These are phyloP conservation scores for Cladosporium sp. DNA, from an alignment of 2,329 filamentous ascomycete species.

Conservation along the genomic window DNA sequence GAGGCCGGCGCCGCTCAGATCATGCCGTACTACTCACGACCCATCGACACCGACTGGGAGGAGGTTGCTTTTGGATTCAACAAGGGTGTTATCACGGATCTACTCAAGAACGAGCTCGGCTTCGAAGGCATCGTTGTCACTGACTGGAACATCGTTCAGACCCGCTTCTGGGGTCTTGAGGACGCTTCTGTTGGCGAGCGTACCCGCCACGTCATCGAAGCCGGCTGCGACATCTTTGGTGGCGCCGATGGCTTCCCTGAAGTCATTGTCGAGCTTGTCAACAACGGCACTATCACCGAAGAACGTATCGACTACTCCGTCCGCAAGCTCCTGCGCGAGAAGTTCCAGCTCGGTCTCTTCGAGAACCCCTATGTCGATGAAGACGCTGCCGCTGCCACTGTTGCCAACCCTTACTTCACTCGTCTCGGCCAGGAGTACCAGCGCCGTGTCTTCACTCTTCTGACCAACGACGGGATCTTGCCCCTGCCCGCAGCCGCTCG, in stretches of 20 bases:
- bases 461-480: slow-evolving; percentile 32
- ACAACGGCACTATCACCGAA: slow-evolving; percentile 28
- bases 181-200: slow-evolving; percentile 40
- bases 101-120: slow-evolving; percentile 66
- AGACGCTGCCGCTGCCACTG: slow-evolving; percentile 36
- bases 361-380: slow-evolving; percentile 48
- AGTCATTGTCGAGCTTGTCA: slow-evolving; percentile 1
- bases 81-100: slow-evolving; percentile 56
- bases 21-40: slow-evolving; percentile 49
- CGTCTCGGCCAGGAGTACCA: slow-evolving; percentile 35
- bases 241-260: slow-evolving; percentile 47
- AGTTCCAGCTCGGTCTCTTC: slow-evolving; percentile 50
- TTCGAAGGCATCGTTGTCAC: slow-evolving; percentile 64
- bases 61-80: slow-evolving; percentile 49
- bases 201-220: slow-evolving; percentile 42
- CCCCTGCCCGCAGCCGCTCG: slow-evolving; percentile 23
- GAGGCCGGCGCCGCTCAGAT: slow-evolving; percentile 47
- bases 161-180: slow-evolving; percentile 49
- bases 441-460: slow-evolving; percentile 32
- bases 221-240: slow-evolving; percentile 50
- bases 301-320: slow-evolving; percentile 44
- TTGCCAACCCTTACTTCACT: slow-evolving; percentile 43
- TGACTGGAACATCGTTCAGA: slow-evolving; percentile 58
- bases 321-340: slow-evolving; percentile 44
- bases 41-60: slow-evolving; percentile 43